Base-by-base conservation (phyloP, 371 early-diverging fungal genomes). In the Capniomyces stellatus region DNA sequence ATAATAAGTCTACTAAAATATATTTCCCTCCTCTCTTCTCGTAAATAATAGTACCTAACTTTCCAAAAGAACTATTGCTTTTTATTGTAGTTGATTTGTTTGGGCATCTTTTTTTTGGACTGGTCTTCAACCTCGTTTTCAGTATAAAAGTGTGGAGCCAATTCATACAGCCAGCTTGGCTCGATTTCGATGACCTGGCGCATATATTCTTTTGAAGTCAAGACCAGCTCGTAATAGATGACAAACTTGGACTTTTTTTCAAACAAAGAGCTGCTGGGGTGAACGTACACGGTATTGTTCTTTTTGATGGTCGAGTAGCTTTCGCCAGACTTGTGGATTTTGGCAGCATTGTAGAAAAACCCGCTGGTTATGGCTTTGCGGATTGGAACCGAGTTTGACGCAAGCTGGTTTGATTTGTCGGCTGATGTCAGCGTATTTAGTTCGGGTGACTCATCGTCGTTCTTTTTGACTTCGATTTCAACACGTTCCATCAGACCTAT, bases 101-200 rank as follows among this genome's bases (percentile, higher is more conserved):
- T 67, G 21, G 68, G 68, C 63, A 67, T 59, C 51, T 67, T 68
- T 19, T 62, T 66, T 44, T 61, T 65, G 3, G 58, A 49, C 28
- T 64, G 61, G 25, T 65, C 69, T 3, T 52, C 55, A 8, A 67
- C 31, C 8, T 69, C 64, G n/a, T 43, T 43, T 46, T 51, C 49
- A 41, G 59, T 59, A 70, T 89, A 96, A 66, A 85, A 92, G 67
- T 96, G 96, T 10, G 92, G 93, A 0, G 89, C 87, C 29, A 87
- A 83, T 73, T 97, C 96, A 39, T 84, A 59, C 25, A 95, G 74
- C 96, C 98, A 97, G 43, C 82, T 76, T 21, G 85, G 75, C 40
- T 91, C 77, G 51, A 98, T 92, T 62, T 92, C 93, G 70, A 88
- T 80, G 15, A 89, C 85, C 61, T 90, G 87, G 23, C 95, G 73